A percentile compares a stretch with the other conserved stretches of the same genome.
Evolutionary conservation across 1,139 yeast genomes (phyloP).

Genomic region (Geotrichum macrosporum): DNA sequence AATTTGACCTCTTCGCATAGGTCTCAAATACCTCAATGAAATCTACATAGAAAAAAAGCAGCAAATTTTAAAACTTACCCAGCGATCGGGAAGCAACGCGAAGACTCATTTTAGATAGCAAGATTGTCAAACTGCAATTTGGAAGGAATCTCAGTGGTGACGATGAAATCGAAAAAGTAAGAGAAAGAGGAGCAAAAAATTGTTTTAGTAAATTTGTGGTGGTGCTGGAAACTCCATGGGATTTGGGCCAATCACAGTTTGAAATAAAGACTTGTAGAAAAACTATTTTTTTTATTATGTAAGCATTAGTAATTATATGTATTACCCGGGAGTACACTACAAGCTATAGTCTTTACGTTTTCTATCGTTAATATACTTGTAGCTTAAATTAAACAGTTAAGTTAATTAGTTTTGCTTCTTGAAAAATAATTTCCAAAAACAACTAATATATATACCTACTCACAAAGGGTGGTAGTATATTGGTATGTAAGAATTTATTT

Average conservation of each 20-base stretch:
- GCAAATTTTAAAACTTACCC: constrained; percentile 27
- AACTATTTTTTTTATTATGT: not conserved
- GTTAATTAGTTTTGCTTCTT: too few species aligned
- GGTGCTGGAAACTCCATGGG: constrained; percentile 6
- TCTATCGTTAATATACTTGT: too few species aligned
- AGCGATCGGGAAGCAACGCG: constrained; percentile 31
- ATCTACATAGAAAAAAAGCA: too few species aligned
- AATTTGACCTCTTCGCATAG: too few species aligned
- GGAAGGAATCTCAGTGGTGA: constrained; percentile 1
- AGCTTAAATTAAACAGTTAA: too few species aligned
- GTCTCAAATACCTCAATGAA: too few species aligned
- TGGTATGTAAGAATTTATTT: too few species aligned
- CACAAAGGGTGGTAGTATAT: too few species aligned
- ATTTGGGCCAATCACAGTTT: not conserved
- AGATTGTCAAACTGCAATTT: not conserved
- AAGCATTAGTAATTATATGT: not conserved
- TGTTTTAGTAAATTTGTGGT: not conserved
- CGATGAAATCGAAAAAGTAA: not conserved
- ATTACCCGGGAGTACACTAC: too few species aligned
- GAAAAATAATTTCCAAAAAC: too few species aligned
- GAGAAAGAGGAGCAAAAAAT: constrained; percentile 3
- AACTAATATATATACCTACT: too few species aligned
- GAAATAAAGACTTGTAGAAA: not conserved
- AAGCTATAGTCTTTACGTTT: too few species aligned
- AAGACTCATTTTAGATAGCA: constrained; percentile 28